Evolutionary conservation across 257 asterid genomes (phyloP), one percentile per base, ranked within the genome.

Genomic region (Cruciata laevipes): DNA sequence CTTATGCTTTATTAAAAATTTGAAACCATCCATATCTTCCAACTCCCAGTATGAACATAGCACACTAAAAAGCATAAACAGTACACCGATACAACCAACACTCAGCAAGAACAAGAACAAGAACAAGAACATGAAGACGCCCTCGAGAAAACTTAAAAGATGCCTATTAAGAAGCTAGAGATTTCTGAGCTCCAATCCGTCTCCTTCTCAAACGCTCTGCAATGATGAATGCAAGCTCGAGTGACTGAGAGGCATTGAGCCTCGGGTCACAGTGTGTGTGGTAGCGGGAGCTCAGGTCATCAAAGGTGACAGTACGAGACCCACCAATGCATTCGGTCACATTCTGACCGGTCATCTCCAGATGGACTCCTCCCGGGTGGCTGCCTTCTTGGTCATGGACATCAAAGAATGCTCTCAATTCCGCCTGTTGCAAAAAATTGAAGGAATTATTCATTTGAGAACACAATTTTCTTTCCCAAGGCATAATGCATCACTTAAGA

Each of bases 331-430:
- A 89, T 63, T 89, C 96, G 1, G 96, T 89, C 44, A 89, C 96
- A 56, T 89, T 87, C 75, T 89, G 96, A 31, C 96, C 96, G 0
- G 96, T 89, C 96, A 89, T 89, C 76, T 89, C 96, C 66, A 89
- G 62, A 72, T 89, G 96, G 12, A 89, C 85, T 40, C 95, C 96
- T 21, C 96, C 96, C 0, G 96, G 90, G 71, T 85, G 80, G 64
- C 96, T 89, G 55, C 96, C 96, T 75, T 89, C 95, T 87, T 87
- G 96, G 68, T 89, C 95, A 31, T 89, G 96, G 24, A 89, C 96
- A 65, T 89, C 96, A 31, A 89, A 89, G 87, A 89, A 89, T 1
- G 96, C 96, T 74, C 85, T 85, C 44, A 89, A 86, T 76, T 89
- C 96, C 8, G 95, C 90, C 96, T 89, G 85, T 70, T 56, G 33